Evolutionary conservation across 345 rosid species (phyloP).

Genomic region (Lepidium sativum): DNA sequence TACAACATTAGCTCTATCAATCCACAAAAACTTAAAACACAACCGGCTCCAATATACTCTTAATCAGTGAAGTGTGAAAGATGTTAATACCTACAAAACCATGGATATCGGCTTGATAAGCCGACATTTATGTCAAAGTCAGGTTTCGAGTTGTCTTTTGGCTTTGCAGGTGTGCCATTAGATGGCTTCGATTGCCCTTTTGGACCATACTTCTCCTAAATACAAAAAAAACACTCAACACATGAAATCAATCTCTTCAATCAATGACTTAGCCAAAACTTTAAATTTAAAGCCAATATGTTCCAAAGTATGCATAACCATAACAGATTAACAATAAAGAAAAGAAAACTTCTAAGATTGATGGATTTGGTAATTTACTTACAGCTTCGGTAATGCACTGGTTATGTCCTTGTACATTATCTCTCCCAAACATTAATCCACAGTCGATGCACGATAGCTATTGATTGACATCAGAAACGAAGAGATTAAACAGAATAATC

Average conservation of each 20-base stretch:
- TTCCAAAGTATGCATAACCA: not conserved
- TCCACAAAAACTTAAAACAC: not conserved
- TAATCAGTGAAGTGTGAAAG: not conserved
- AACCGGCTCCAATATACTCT: not conserved
- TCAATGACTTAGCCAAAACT: not conserved
- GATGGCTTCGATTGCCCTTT: conserved; percentile 51
- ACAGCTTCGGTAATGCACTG: conserved; percentile 92
- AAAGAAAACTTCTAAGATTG: not conserved
- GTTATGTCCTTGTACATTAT: conserved; percentile 71
- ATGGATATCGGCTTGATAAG: conserved; percentile 70
- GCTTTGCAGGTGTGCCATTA: conserved; percentile 54
- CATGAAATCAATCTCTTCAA: not conserved
- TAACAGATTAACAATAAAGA: not conserved
- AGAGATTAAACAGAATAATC: not conserved
- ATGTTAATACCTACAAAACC: conserved; percentile 82
- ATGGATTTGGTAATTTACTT: conserved; percentile 9
- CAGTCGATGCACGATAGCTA: conserved; percentile 93
- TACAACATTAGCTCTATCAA: not conserved
- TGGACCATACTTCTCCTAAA: conserved; percentile 93
- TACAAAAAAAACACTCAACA: not conserved
- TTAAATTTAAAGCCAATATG: not conserved
- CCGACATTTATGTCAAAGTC: conserved; percentile 72
- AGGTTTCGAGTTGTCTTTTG: conserved; percentile 45
- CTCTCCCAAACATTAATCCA: conserved; percentile 68
- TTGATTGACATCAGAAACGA: not conserved